phyloP scores from a whole-genome alignment of 768 basidiomycete species.

The Pulveroboletus sp. region DNA sequence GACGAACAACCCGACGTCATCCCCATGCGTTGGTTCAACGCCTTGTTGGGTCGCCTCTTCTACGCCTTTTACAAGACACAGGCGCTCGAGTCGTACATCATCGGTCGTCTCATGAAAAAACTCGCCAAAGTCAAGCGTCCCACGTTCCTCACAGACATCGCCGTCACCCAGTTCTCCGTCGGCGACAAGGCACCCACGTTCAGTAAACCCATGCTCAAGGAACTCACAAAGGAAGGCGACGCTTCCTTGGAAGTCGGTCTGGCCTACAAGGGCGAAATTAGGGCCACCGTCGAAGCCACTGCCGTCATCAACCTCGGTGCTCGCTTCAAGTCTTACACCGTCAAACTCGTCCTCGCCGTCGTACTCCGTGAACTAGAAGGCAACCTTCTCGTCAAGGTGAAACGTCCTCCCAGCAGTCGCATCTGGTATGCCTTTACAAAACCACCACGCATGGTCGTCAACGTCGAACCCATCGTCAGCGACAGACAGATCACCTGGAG shows the following conservation, averaged over 20 bases:
- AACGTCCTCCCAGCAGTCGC: slow-evolving; percentile 92
- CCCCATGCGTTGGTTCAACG: slow-evolving; percentile 97
- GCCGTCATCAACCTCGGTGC: slow-evolving; percentile 83
- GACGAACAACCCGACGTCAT: slow-evolving; percentile 95
- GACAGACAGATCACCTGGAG: slow-evolving; percentile 93
- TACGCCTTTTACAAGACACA: slow-evolving; percentile 89
- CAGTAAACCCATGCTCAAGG: slow-evolving; percentile 98
- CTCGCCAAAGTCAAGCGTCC: slow-evolving; percentile 90
- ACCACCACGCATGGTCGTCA: slow-evolving; percentile 81
- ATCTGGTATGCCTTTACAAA: slow-evolving; percentile 94
- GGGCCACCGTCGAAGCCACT: slow-evolving; percentile 87
- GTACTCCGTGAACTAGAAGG: slow-evolving; percentile 90
- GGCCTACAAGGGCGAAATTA: slow-evolving; percentile 81
- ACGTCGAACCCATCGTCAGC: slow-evolving; percentile 92
- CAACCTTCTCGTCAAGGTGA: slow-evolving; percentile 84
- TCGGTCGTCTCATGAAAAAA: slow-evolving; percentile 89
- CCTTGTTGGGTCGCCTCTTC: slow-evolving; percentile 88
- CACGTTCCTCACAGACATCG: slow-evolving; percentile 77
- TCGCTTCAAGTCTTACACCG: slow-evolving; percentile 84
- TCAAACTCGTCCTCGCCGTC: slow-evolving; percentile 86
- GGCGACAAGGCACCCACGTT: slow-evolving; percentile 82
- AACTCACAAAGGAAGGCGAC: slow-evolving; percentile 91
- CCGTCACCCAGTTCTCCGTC: slow-evolving; percentile 86
- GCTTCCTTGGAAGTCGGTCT: slow-evolving; percentile 86
- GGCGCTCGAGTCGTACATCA: slow-evolving; percentile 78